Conservation (phyloP, 129 eudicot genomes). For the Pittosporum tobira region DNA sequence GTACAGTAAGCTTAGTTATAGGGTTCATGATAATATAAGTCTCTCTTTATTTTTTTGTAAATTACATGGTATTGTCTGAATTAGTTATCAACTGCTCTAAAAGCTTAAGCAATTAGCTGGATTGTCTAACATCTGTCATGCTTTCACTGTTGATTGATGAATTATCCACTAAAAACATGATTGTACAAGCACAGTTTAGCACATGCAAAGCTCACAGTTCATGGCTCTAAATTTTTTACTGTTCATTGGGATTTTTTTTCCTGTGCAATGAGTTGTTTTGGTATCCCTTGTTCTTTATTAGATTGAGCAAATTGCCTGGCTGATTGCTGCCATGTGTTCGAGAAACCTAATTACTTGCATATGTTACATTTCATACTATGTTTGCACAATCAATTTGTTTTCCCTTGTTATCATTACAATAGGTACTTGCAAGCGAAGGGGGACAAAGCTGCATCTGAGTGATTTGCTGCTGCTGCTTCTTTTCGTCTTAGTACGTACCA, state of each 20-base stretch:
- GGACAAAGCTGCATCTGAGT: slow-evolving; percentile 30
- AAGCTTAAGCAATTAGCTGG: too few relatives aligned
- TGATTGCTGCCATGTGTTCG: not conserved
- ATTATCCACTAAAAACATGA: too few relatives aligned
- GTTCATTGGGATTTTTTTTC: not conserved
- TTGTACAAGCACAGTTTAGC: not conserved
- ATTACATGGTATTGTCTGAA: too few relatives aligned
- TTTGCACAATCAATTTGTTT: not conserved
- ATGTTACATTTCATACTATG: not conserved
- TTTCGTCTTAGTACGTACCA: not conserved
- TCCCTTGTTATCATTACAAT: not conserved
- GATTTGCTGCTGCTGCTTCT: not conserved
- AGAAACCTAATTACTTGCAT: not conserved
- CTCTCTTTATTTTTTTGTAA: too few relatives aligned
- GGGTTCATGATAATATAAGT: too few relatives aligned
- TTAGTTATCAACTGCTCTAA: too few relatives aligned
- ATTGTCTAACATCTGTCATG: too few relatives aligned
- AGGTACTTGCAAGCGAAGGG: slow-evolving; percentile 48
- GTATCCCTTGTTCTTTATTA: slow-evolving; percentile 6
- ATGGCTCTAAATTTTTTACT: slow-evolving; percentile 10
- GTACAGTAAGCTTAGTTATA: too few relatives aligned
- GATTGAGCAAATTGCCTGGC: not conserved
- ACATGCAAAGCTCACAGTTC: slow-evolving; percentile 7
- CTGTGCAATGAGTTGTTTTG: too few relatives aligned
- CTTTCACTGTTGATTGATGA: not conserved